Base-by-base conservation (phyloP, 345 rosid genomes). In the Cardamine occulta region DNA sequence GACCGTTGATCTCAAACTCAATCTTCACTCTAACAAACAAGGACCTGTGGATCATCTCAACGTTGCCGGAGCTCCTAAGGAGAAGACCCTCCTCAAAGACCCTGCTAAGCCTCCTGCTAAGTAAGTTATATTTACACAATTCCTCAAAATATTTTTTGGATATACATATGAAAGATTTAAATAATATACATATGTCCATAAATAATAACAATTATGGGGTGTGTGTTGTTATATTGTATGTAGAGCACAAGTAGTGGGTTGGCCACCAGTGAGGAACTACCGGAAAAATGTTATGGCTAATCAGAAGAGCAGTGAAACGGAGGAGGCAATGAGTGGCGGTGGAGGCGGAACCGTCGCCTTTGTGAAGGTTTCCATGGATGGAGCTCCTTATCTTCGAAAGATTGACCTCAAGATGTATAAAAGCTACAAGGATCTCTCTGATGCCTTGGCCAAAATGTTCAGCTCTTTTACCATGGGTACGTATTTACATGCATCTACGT, bases 331-430 rank as follows among this genome's bases (percentile, higher is more conserved):
- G 34, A 57, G 45, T 32, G 52, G 74, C 7, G n/a, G 60, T 4
- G 64, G 70, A 60, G 63, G 74, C 68, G 79, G 62, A 49, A 66
- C 55, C 24, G 66, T 47, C 8, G 74, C 92, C 28, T 90, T 88
- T 53, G 96, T 93, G 76, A 93, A 93, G 88, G 98, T 93, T 8
- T 85, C 89, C 84, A 93, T 93, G 93, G 97, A 91, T 32, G 97
- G 98, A 34, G 98, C 98, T 21, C 98, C 97, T 10, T 93, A 91
- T 72, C 91, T 91, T 40, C 86, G 98, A n/a, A 93, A 93, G 82
- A 94, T 93, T 54, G 97, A 93, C 85, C 85, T 93, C 78, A 93
- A 84, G 90, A 86, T 85, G 89, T 89, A 91, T 84, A 82, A 70
- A 44, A 89, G 96, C 84, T 93, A 93, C 83, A 85, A 87, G 73